These are phyloP conservation scores for Blastosporella zonata DNA, from an alignment of 1,284 basidiomycete species.

Conservation along the genomic window DNA sequence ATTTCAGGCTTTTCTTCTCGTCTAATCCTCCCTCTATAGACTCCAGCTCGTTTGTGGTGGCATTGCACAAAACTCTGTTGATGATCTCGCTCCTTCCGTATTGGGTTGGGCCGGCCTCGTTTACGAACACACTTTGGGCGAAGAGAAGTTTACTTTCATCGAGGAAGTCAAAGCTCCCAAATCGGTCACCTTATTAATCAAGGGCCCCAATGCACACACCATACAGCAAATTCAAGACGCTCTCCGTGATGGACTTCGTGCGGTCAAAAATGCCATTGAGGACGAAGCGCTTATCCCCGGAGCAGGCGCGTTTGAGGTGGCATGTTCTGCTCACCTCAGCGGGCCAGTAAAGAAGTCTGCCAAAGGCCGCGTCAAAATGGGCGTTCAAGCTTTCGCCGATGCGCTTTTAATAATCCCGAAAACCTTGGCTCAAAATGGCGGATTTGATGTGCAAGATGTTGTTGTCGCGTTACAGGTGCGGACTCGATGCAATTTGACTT, in stretches of 20 bases:
- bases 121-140: conserved; percentile 98
- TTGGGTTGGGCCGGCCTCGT: conserved; percentile 98
- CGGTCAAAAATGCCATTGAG: conserved; percentile 97
- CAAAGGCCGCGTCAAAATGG: conserved; percentile 97
- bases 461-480: conserved; percentile 86
- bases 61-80: conserved; percentile 95
- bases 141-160: conserved; percentile 98
- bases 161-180: conserved; percentile 98
- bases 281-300: conserved; percentile 89
- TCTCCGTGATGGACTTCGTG: conserved; percentile 91
- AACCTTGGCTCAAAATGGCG: conserved; percentile 94
- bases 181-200: conserved; percentile 95
- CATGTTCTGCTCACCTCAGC: conserved; percentile 83
- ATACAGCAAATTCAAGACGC: conserved; percentile 97
- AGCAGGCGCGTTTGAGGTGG: conserved; percentile 96
- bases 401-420: conserved; percentile 95
- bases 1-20: conserved; percentile 16
- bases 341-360: conserved; percentile 82
- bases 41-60: conserved; percentile 95
- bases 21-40: conserved; percentile 39
- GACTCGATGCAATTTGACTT: conserved; percentile 4
- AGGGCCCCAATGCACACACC: conserved; percentile 97
- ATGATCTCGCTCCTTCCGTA: conserved; percentile 89
- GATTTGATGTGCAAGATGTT: conserved; percentile 96
- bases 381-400: conserved; percentile 96